These are phyloP conservation scores for Talaromyces sp. DNA, from an alignment of 2,329 filamentous ascomycete genomes.

Conservation along the genomic window DNA sequence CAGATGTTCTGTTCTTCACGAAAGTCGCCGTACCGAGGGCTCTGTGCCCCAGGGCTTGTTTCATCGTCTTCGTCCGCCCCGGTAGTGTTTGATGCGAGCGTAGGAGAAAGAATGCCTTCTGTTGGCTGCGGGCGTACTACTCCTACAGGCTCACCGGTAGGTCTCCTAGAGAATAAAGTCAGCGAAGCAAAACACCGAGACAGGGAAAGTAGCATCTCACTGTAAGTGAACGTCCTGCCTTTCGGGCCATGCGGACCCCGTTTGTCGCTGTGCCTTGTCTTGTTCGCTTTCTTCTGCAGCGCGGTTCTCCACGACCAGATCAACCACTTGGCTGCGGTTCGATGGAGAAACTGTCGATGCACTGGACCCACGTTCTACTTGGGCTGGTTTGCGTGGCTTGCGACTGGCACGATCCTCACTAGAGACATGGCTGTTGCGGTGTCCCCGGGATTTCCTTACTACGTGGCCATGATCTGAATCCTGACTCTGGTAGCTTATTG, in stretches of 20 bases:
- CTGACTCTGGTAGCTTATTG: constrained; percentile 47
- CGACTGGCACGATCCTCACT: constrained; percentile 21
- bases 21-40: constrained; percentile 26
- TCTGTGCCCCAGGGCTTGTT: constrained; percentile 13
- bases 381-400: constrained; percentile 19
- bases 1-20: constrained; percentile 30
- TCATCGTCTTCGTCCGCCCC: constrained; percentile 17
- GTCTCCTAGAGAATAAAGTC: constrained; percentile 24
- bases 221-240: constrained; percentile 29
- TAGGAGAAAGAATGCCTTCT: constrained; percentile 4
- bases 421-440: constrained; percentile 27
- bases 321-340: constrained; percentile 59
- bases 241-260: constrained; percentile 57
- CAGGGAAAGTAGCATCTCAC: constrained; percentile 20
- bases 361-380: constrained; percentile 26
- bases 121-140: constrained; percentile 12
- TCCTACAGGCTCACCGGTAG: constrained; percentile 26
- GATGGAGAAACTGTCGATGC: constrained; percentile 51
- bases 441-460: constrained; percentile 36
- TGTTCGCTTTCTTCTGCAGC: constrained; percentile 59
- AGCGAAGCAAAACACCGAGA: constrained; percentile 10
- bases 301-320: constrained; percentile 62
- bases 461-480: constrained; percentile 21
- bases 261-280: constrained; percentile 59
- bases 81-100: neutral